Evolutionary conservation across 2,329 filamentous ascomycete genomes (phyloP).

Genomic region (Coniella lustricola): DNA sequence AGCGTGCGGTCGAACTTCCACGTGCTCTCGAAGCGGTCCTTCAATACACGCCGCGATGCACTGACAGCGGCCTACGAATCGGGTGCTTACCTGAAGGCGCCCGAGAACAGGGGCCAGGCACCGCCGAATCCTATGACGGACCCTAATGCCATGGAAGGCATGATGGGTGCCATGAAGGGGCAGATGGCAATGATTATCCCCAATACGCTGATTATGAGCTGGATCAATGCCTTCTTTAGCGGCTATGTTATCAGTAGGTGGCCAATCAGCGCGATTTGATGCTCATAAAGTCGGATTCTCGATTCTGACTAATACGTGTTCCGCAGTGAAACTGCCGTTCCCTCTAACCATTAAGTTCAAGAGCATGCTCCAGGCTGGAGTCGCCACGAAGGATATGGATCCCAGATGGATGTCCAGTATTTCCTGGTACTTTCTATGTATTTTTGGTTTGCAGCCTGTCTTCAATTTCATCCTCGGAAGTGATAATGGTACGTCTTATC

Average conservation of each 20-base stretch:
- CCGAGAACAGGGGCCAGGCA: constrained; percentile 76
- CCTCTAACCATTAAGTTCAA: constrained; percentile 98
- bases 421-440: constrained; percentile 97
- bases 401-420: constrained; percentile 98
- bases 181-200: constrained; percentile 99
- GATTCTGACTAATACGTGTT: constrained; percentile 16
- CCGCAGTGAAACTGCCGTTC: constrained; percentile 84
- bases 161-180: constrained; percentile 99
- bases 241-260: constrained; percentile 90
- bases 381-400: constrained; percentile 92
- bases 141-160: constrained; percentile 94
- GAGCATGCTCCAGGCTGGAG: constrained; percentile 96
- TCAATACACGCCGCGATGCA: constrained; percentile 72
- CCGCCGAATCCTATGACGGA: constrained; percentile 92
- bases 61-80: constrained; percentile 76
- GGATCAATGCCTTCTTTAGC: constrained; percentile 99
- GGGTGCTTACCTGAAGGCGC: constrained; percentile 84
- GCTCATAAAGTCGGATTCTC: background rate
- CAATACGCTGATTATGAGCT: constrained; percentile 98
- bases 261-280: background rate
- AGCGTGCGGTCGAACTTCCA: constrained; percentile 77
- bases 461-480: constrained; percentile 95
- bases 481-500: constrained; percentile 70
- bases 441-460: constrained; percentile 93
- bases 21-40: constrained; percentile 69